A percentile compares a stretch with the other conserved stretches of the same genome.
Evolutionary conservation across 345 rosid species (phyloP).

Genomic region (Excoecaria agallocha): DNA sequence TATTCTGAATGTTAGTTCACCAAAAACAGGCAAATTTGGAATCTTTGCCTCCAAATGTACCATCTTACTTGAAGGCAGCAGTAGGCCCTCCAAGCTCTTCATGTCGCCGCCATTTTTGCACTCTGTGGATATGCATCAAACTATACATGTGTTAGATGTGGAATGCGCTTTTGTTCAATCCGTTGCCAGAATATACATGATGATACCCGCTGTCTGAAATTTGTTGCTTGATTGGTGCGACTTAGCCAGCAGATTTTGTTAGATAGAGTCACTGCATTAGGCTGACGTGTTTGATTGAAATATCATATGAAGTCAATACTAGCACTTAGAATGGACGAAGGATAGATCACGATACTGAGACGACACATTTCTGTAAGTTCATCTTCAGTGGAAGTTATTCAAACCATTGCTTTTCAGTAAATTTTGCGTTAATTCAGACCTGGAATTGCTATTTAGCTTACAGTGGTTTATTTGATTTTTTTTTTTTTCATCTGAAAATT

Average conservation of each 20-base stretch:
- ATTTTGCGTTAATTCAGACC: not conserved
- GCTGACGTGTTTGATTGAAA: not conserved
- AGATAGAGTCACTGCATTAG: not conserved
- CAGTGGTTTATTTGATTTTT: not conserved
- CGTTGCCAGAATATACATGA: conserved; percentile 78
- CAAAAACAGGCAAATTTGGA: conserved; percentile 69
- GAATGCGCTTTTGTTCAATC: conserved; percentile 74
- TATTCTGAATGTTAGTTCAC: conserved; percentile 10
- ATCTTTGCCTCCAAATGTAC: conserved; percentile 73
- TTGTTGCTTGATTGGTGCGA: conserved; percentile 56
- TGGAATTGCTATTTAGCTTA: not conserved
- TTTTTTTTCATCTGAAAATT: not conserved
- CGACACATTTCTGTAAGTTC: too few relatives aligned
- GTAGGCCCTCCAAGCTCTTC: conserved; percentile 79
- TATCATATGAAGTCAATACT: not conserved
- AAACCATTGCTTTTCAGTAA: not conserved
- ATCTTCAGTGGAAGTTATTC: not conserved
- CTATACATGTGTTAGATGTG: conserved; percentile 80
- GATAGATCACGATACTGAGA: too few relatives aligned
- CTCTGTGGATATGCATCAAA: conserved; percentile 64
- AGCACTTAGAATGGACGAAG: too few relatives aligned
- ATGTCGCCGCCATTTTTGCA: conserved; percentile 78
- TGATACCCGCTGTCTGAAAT: conserved; percentile 87
- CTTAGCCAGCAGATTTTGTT: not conserved
- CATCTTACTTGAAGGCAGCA: conserved; percentile 72